Base-by-base conservation (phyloP, 768 basidiomycete species). In the Suillus sp. region DNA sequence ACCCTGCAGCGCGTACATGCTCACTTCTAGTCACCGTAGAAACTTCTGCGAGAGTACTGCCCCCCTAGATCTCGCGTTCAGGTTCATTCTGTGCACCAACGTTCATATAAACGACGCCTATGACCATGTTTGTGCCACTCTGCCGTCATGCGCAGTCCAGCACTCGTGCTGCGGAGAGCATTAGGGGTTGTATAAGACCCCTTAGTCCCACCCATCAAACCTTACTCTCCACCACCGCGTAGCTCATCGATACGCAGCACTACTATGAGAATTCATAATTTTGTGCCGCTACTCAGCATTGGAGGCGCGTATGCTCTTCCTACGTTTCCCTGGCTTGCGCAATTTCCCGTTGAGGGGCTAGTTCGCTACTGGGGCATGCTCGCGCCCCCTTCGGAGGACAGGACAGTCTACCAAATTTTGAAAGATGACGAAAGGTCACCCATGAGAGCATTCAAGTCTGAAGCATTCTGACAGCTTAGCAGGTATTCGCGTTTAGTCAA, bases 401-500 rank as follows among this genome's bases (percentile, higher is more conserved):
- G 67, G 65, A 74, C 74, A 1, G 69, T 76, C 55, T 77, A 74
- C 48, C 69, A 77, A 50, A 59, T 69, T 59, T 64, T 75, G 34
- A 67, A 69, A 38, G 65, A 67, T 14, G 67, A 71, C 25, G 67
- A 68, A 1, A 56, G 68, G 10, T 32, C 30, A 32, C 4, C 27
- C 16, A 22, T 16, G 1, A 30, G n/a, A 16, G 7, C 34, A 18
- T 7, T 40, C 20, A 8, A 10, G 25, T 25, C 2, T 42, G 7
- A 14, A 47, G 1, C 22, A 47, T 38, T 20, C 32, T 50, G 35
- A 25, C 43, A 13, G 51, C 35, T 27, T 16, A 37, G 37, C 63
- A 81, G 79, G 60, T 82, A 78, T 66, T 78, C 79, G 7, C 75
- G 75, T 30, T 38, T 81, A 8, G 75, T 77, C 64, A 81, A 80